A percentile compares a stretch with the other conserved stretches of the same genome.
These are phyloP conservation scores for Pisolithus orientalis DNA, from an alignment of 768 basidiomycete species.

Conservation along the genomic window DNA sequence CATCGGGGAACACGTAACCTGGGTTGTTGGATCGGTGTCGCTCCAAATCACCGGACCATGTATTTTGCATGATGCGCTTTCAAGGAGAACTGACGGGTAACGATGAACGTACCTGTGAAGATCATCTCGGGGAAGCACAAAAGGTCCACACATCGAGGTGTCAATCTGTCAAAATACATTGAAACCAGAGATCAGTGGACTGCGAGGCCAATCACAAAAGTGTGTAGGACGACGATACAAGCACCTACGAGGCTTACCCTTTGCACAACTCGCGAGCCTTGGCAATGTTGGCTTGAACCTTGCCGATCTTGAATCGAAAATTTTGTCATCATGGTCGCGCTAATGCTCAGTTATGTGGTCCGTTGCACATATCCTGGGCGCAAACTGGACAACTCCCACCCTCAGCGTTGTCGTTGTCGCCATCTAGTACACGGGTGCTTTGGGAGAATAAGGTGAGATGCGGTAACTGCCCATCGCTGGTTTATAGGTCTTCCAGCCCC, in stretches of 20 bases:
- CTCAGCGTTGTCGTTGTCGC: slow-evolving; percentile 20
- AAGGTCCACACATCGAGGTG: slow-evolving; percentile 68
- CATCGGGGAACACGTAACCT: slow-evolving; percentile 79
- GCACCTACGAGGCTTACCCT: slow-evolving; percentile 36
- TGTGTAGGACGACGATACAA: not conserved
- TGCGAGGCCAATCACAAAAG: not conserved
- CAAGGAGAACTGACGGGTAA: not conserved
- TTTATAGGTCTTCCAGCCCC: not conserved
- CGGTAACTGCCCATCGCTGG: not conserved
- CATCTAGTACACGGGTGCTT: slow-evolving; percentile 1
- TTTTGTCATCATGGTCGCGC: not conserved
- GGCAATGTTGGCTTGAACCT: slow-evolving; percentile 62
- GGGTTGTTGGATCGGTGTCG: not conserved
- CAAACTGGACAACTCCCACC: slow-evolving; percentile 46
- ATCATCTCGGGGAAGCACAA: slow-evolving; percentile 87
- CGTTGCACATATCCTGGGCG: slow-evolving; percentile 38
- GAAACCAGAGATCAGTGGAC: not conserved
- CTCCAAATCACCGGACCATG: too few species aligned
- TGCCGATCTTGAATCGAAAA: slow-evolving; percentile 48
- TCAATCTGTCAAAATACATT: slow-evolving; percentile 39
- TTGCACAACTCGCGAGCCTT: slow-evolving; percentile 57
- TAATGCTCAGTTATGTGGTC: not conserved
- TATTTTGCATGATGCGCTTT: too few species aligned
- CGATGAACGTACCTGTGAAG: slow-evolving; percentile 53
- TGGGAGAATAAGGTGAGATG: too few species aligned